Base-by-base conservation (phyloP, 495 filamentous ascomycete species). In the Neurospora intermedia region DNA sequence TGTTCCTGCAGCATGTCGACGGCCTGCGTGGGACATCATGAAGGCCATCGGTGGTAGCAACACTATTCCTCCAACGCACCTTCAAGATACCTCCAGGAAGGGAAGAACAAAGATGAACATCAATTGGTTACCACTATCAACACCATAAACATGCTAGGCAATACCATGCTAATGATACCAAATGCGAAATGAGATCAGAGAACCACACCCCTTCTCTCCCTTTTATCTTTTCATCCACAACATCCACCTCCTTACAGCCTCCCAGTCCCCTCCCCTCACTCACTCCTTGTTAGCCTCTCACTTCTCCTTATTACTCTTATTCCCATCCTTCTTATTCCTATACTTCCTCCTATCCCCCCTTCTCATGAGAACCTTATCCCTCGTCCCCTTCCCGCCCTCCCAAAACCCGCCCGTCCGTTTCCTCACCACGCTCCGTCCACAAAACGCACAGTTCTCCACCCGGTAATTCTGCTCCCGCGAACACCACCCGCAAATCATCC, bases 331-430 rank as follows among this genome's bases (percentile, higher is more conserved):
- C 31, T 66, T 35, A 66, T 66, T 66, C 54, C 89, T 88, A 78
- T 88, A 90, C 84, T 94, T 94, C 77, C 91, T 84, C 75, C 89
- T 89, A 81, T 93, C 90, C 79, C 91, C 93, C 72, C 89, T 84
- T 74, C 90, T 91, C 92, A 94, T 93, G 73, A 86, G 78, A 23
- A 78, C 80, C 79, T 85, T 88, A 79, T 92, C 90, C 70, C 92
- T 82, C n/a, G 91, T 95, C 11, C 93, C 93, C 79, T 93, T 94
- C 2, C 94, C 94, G 18, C 94, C 94, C 82, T 97, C 94, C 94
- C 94, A 97, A 79, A 93, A 97, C 9, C 93, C 94, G 72, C 84
- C 89, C 0, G 91, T 91, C 42, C 77, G 74, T 69, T 79, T 79
- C 6, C 92, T 89, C n/a, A 93, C 84, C 1, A 97, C 86, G 27